Percentiles rank a stretch among this genome's conserved stretches.
Conservation (phyloP, 108 stramenopile genomes). For the Fistulifera pelliculosa region DNA sequence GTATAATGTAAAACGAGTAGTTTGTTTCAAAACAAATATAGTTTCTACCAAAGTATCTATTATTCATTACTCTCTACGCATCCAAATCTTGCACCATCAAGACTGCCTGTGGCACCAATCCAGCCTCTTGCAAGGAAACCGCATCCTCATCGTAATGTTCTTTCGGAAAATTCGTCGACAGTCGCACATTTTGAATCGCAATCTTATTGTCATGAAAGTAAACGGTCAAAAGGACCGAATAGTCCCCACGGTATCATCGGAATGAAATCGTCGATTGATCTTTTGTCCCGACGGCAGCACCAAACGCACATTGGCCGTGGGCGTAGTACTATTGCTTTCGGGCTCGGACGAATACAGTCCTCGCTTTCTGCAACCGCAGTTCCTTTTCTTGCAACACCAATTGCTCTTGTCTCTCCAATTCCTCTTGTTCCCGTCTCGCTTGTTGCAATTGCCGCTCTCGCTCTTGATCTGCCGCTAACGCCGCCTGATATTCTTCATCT, state of each 20-base stretch:
- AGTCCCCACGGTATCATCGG: conserved; percentile 44
- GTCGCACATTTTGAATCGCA: conserved; percentile 40
- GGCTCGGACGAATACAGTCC: neutral
- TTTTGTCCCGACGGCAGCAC: conserved; percentile 66
- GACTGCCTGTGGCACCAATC: conserved; percentile 64
- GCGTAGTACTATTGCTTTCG: conserved; percentile 7
- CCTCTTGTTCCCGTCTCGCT: conserved; percentile 27
- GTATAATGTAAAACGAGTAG: too few relatives aligned
- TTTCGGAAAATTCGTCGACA: conserved; percentile 73
- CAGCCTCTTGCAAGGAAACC: conserved; percentile 57
- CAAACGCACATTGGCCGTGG: conserved; percentile 52
- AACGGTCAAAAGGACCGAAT: conserved; percentile 59
- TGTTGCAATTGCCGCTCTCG: conserved; percentile 38
- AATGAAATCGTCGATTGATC: conserved; percentile 62
- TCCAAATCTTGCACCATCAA: conserved; percentile 87
- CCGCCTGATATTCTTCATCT: conserved; percentile 74
- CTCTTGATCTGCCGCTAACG: conserved; percentile 66
- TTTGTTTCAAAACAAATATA: too few relatives aligned
- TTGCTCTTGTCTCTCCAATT: conserved; percentile 10
- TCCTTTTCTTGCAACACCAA: conserved; percentile 11
- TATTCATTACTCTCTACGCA: conserved; percentile 30
- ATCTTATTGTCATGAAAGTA: conserved; percentile 57
- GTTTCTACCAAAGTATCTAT: too few relatives aligned
- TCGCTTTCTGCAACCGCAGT: neutral
- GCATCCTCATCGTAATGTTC: conserved; percentile 38